Base-by-base conservation (phyloP, 352 stramenopile species). In the Pythium volutum region DNA sequence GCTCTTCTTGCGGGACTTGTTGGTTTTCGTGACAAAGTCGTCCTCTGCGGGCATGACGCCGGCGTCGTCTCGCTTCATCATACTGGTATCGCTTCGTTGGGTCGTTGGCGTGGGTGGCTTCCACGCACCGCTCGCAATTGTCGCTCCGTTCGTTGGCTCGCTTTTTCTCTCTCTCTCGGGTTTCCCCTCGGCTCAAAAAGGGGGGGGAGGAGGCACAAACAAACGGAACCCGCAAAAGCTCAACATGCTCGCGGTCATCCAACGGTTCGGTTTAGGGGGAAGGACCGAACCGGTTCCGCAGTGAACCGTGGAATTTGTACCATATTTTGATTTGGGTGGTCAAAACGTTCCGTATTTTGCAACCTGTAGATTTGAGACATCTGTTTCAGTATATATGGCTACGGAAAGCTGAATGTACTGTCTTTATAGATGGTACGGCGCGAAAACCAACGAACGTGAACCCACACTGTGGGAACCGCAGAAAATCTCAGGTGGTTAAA, bases 1-100 rank as follows among this genome's bases (percentile, higher is more conserved):
- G 49, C 50, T 64, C 62, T 91, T 91, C 74, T 89, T 89, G 73
- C 79, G 79, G 53, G 84, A 77, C 66, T 84, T 83, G 62, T 77
- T 77, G 43, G 77, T 88, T 75, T 87, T 91, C 41, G 76, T 91
- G 58, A 89, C 79, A 62, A 91, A 91, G 41, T 88, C 79, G 59
- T 88, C 81, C 64, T 87, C 76, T 26, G 29, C 48, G 15, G 26
- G 42, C 42, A 22, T 3, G 22, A 31, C 51, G 16, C 33, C 31
- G 64, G 69, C 77, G 59, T 74, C 67, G 27, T 78, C 67, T 52
- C 61, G 60, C 54, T 66, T 78, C 55, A 73, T 67, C 42, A 60
- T 70, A 1, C 25, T 49, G 20, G 16, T 52, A 20, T 42, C 56
- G 55, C 26, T 56, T 26, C 10, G 15, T 29, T 34, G 34, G 27